These are phyloP conservation scores for Phytophthora capsici DNA, from an alignment of 352 stramenopile genomes.

Conservation along the genomic window DNA sequence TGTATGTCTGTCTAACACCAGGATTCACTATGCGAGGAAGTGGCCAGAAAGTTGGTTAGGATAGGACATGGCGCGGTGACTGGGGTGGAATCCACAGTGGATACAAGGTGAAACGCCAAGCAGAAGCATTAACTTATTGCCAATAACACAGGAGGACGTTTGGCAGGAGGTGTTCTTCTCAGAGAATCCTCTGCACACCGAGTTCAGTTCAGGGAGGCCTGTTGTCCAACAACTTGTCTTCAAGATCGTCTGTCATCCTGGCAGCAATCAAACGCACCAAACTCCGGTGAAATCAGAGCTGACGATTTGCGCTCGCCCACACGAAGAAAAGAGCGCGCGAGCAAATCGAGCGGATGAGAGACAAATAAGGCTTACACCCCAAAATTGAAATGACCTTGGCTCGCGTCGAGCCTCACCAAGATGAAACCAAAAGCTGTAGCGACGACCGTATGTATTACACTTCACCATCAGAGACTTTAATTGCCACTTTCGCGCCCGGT, in stretches of 20 bases:
- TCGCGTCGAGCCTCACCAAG: no score
- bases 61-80: slow-evolving; percentile 20
- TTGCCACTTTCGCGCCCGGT: background rate
- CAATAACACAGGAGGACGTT: no score
- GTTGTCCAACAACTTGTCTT: no score
- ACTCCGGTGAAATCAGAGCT: background rate
- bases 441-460: background rate
- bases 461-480: background rate
- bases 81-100: no score
- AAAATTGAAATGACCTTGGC: no score
- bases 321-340: background rate
- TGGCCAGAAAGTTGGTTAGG: slow-evolving; percentile 22
- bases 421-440: no score
- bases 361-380: slow-evolving; percentile 1
- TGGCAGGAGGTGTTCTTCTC: no score
- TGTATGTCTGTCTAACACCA: background rate
- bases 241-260: no score
- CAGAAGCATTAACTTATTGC: no score
- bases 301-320: slow-evolving; percentile 1
- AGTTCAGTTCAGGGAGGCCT: no score
- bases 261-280: slow-evolving; percentile 13
- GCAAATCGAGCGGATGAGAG: slow-evolving; percentile 2
- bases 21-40: slow-evolving; percentile 3
- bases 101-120: slow-evolving; percentile 16
- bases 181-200: no score